A percentile compares a stretch with the other conserved stretches of the same genome.
These are phyloP conservation scores for Fusarium haematococcum DNA, from an alignment of 2,329 filamentous ascomycete species.

Conservation along the genomic window DNA sequence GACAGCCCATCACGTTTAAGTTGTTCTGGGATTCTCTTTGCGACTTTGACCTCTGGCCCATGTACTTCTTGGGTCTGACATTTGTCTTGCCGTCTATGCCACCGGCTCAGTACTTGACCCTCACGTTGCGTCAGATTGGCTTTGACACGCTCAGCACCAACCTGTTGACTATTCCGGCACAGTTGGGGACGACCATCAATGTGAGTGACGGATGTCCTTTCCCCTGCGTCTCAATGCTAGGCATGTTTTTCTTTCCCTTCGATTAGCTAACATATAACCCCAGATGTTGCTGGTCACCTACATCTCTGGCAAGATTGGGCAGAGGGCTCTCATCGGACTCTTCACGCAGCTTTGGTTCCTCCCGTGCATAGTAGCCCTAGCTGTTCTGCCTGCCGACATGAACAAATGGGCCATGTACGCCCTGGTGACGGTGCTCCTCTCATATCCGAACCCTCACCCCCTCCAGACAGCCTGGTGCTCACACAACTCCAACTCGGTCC, in stretches of 20 bases:
- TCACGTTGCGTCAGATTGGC: neutral
- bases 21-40: constrained; percentile 52
- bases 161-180: neutral
- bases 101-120: neutral
- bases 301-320: neutral
- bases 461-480: neutral
- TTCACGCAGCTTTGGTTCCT: neutral
- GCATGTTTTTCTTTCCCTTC: neutral
- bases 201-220: neutral
- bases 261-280: rapidly evolving
- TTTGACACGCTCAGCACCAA: neutral
- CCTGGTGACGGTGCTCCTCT: neutral
- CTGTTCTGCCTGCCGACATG: neutral
- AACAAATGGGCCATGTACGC: neutral
- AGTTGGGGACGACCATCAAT: neutral
- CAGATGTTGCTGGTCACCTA: neutral
- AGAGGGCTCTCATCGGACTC: neutral
- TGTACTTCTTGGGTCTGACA: neutral
- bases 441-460: neutral
- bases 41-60: neutral
- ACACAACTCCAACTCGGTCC: neutral
- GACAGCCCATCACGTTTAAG: constrained; percentile 60
- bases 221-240: no score
- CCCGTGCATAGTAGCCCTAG: neutral
- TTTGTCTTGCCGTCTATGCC: neutral